Percentiles rank a stretch among this genome's conserved stretches.
These are phyloP conservation scores for Syzygium aqueum DNA, from an alignment of 345 rosid genomes.

Conservation along the genomic window DNA sequence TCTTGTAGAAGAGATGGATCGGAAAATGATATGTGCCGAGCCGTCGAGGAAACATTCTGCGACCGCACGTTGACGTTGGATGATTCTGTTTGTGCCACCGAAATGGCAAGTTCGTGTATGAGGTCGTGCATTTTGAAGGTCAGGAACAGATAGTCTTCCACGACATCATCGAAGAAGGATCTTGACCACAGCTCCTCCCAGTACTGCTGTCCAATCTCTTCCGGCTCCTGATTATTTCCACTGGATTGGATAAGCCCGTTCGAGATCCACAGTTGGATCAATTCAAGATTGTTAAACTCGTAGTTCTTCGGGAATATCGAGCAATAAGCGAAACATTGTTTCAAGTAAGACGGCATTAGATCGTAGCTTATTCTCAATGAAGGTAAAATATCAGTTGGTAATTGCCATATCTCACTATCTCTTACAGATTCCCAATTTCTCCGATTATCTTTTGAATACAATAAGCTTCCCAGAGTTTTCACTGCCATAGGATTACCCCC, in stretches of 20 bases:
- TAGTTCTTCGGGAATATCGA: slow-evolving; percentile 20
- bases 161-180: slow-evolving; percentile 21
- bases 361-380: slow-evolving; percentile 21
- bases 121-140: slow-evolving; percentile 22
- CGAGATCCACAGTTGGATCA: slow-evolving; percentile 13
- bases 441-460: background rate
- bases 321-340: slow-evolving; percentile 31
- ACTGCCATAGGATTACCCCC: slow-evolving; percentile 17
- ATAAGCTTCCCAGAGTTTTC: slow-evolving; percentile 7
- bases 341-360: slow-evolving; percentile 24
- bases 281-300: background rate
- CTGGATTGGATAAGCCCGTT: slow-evolving; percentile 3
- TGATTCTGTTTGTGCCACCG: slow-evolving; percentile 6
- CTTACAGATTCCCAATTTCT: slow-evolving; percentile 2
- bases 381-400: background rate
- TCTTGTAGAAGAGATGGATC: background rate
- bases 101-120: slow-evolving; percentile 18
- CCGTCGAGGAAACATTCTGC: background rate
- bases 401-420: slow-evolving; percentile 12
- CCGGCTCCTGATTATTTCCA: background rate
- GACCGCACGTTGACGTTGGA: background rate
- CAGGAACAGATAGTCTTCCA: background rate
- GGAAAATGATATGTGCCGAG: slow-evolving; percentile 6
- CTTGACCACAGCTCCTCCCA: slow-evolving; percentile 17
- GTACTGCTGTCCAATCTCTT: slow-evolving; percentile 11